Conservation (phyloP, 1,284 basidiomycete species). For the Tilletia horrida region DNA sequence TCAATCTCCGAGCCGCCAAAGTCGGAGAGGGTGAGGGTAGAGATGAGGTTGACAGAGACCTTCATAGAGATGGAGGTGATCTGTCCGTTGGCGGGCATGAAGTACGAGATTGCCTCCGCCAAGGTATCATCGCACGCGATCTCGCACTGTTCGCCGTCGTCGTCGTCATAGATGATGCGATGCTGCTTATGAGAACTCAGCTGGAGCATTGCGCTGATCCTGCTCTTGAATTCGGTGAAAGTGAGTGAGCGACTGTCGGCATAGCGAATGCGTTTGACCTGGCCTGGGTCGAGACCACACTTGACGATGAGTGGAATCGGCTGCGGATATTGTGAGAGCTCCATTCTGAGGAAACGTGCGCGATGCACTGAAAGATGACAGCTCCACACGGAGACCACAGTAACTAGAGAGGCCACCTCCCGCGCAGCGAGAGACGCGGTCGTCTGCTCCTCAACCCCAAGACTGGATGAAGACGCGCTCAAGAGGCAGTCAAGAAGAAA, state of each 20-base stretch:
- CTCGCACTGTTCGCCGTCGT: conserved; percentile 20
- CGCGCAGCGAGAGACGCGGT: too few species aligned
- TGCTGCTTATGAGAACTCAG: conserved; percentile 16
- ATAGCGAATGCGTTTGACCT: conserved; percentile 17
- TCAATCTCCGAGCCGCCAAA: conserved; percentile 14
- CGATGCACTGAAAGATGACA: too few species aligned
- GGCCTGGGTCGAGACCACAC: not conserved
- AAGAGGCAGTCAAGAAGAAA: too few species aligned
- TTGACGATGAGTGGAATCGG: conserved; percentile 13
- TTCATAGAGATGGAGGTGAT: conserved; percentile 5
- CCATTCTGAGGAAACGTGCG: not conserved
- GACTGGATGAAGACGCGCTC: too few species aligned
- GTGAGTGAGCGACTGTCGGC: conserved; percentile 13
- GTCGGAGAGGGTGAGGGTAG: conserved; percentile 12
- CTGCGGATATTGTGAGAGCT: conserved; percentile 1
- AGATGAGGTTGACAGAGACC: conserved; percentile 12
- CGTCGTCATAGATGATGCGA: conserved; percentile 17
- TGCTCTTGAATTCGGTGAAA: not conserved
- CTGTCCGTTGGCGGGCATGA: conserved; percentile 15
- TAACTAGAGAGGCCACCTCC: too few species aligned
- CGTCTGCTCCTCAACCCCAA: too few species aligned
- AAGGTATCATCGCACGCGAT: conserved; percentile 16
- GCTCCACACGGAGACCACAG: too few species aligned
- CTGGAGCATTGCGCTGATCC: conserved; percentile 8
- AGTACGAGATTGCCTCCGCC: conserved; percentile 16